phyloP scores from a whole-genome alignment of 2,329 filamentous ascomycete species.

The Fusarium illudens region DNA sequence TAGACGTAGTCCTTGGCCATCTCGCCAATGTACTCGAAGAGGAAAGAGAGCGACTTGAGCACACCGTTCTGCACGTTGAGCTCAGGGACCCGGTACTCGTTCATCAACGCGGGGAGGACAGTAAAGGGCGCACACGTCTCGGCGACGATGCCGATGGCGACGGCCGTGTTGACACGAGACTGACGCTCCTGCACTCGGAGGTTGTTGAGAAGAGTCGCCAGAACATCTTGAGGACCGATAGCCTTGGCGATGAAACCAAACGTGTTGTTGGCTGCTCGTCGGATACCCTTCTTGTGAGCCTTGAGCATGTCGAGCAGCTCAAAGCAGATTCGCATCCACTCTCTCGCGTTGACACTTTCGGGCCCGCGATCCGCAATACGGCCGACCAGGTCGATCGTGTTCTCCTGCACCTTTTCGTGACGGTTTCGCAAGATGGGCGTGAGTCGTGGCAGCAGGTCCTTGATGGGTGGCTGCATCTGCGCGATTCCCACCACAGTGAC shows the following conservation, averaged over 20 bases:
- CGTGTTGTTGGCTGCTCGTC: slow-evolving; percentile 97
- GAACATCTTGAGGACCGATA: slow-evolving; percentile 95
- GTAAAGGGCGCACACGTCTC: slow-evolving; percentile 99
- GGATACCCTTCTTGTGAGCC: slow-evolving; percentile 99
- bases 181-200: slow-evolving; percentile 96
- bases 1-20: slow-evolving; percentile 99
- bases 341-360: slow-evolving; percentile 93
- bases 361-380: slow-evolving; percentile 97
- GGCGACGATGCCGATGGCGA: slow-evolving; percentile 97
- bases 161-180: slow-evolving; percentile 96
- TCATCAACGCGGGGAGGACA: slow-evolving; percentile 98
- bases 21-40: slow-evolving; percentile 99
- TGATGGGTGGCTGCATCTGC: slow-evolving; percentile 98
- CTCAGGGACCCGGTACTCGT: slow-evolving; percentile 97
- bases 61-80: slow-evolving; percentile 99
- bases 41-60: slow-evolving; percentile 93
- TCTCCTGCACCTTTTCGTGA: slow-evolving; percentile 99
- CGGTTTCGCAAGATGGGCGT: slow-evolving; percentile 98
- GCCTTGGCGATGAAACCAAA: slow-evolving; percentile 99
- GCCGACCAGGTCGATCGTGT: slow-evolving; percentile 96
- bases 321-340: slow-evolving; percentile 99
- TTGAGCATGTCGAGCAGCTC: slow-evolving; percentile 99
- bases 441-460: slow-evolving; percentile 90
- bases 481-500: slow-evolving; percentile 98
- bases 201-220: slow-evolving; percentile 96